Conservation (phyloP, 495 filamentous ascomycete species). For the Trichocladium uniseriatum region DNA sequence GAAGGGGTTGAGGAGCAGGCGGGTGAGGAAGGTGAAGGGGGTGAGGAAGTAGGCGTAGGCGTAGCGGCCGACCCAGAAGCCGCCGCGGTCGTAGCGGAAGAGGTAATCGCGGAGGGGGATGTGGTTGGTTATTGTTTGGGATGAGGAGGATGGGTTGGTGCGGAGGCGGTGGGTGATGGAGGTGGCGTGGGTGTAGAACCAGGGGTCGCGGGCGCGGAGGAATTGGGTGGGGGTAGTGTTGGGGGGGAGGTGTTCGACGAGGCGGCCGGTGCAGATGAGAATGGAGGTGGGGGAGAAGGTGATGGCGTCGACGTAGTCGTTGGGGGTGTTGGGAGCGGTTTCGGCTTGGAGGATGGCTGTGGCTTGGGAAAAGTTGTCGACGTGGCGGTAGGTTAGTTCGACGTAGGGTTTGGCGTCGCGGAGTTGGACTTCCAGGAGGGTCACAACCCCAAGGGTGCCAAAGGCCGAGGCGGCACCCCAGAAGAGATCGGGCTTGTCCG, state of each 20-base stretch:
- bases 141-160: not conserved
- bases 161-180: not conserved
- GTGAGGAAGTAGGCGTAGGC: constrained; percentile 46
- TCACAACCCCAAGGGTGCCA: constrained; percentile 50
- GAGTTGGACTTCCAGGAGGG: constrained; percentile 47
- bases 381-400: constrained; percentile 39
- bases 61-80: constrained; percentile 48
- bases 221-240: constrained; percentile 21
- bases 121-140: constrained; percentile 7
- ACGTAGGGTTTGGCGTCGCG: constrained; percentile 43
- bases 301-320: constrained; percentile 42
- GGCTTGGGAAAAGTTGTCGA: not conserved
- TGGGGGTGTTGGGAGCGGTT: constrained; percentile 1
- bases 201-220: constrained; percentile 33
- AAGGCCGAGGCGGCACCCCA: constrained; percentile 47
- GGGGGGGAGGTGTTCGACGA: constrained; percentile 23
- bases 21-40: constrained; percentile 46
- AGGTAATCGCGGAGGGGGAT: constrained; percentile 45
- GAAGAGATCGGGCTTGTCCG: constrained; percentile 42
- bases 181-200: constrained; percentile 43
- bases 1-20: constrained; percentile 53
- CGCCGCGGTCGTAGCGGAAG: constrained; percentile 54
- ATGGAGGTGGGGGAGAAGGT: constrained; percentile 39
- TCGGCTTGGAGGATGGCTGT: no score
- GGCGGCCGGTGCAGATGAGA: constrained; percentile 41